Base-by-base conservation (phyloP, 106 monocot species). In the Platanthera zijinensis region DNA sequence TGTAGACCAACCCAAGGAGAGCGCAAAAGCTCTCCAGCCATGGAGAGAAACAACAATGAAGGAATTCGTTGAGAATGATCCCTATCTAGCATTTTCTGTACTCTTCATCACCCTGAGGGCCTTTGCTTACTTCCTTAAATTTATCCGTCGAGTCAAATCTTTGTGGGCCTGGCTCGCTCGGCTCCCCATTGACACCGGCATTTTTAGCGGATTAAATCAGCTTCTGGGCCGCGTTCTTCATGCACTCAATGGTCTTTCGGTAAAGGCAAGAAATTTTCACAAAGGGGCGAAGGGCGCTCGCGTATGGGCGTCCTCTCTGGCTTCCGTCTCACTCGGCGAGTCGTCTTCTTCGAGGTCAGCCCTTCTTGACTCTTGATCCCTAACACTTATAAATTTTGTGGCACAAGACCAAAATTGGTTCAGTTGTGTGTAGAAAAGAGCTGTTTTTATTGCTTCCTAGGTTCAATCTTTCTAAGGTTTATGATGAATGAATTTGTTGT, bases 271-370 rank as follows among this genome's bases (percentile, higher is more conserved):
- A 75, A 91, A 83, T 50, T 84, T 93, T 39, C 87, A 83, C 22
- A 93, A 84, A 51, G 87, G 96, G 5, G 96, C 96, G 6, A 86
- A 79, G 51, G 91, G 86, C 78, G 96, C 93, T 52, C 69, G 96
- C 9, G 89, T 75, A 11, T 96, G 96, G 92, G 90, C 93, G 50
- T 93, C 96, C 11, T 87, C 96, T 28, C 57, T 96, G 49, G 50
- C 96, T 66, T 96, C 96, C 5, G 96, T 93, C 13, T 93, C 96
- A 9, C 83, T 96, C 0, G 90, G 93, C 8, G 87, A 93, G 10
- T 87, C 89, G 10, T 80, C 87, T 21, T 80, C 88, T 49, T 77
- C 85, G 52, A 72, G 80, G 52, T 28, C 50, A 78, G 57, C 73
- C 22, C 72, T 19, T 32, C 50, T 8, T 3, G 73, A 22, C 64